phyloP scores from a whole-genome alignment of 2,329 filamentous ascomycete genomes.

The Triangularia verruculosa region DNA sequence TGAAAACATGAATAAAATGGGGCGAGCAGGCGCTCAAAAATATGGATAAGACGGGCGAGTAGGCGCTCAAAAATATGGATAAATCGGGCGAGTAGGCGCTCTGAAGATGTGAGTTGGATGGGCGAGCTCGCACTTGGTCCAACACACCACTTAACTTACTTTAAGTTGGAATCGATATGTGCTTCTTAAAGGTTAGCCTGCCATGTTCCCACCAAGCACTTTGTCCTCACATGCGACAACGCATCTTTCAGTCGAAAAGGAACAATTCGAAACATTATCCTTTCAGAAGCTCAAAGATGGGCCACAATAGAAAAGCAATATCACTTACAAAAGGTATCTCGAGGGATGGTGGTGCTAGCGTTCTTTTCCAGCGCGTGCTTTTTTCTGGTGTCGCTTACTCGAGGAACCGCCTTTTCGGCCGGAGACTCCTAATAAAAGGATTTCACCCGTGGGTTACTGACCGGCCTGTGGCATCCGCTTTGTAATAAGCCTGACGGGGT shows the following conservation, averaged over 20 bases:
- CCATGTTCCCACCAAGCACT: neutral
- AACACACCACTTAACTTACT: neutral
- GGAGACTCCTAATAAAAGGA: no score
- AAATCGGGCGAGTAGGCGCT: neutral
- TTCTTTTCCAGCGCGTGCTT: neutral
- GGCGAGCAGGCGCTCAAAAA: neutral
- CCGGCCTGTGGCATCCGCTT: neutral
- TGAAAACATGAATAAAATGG: neutral
- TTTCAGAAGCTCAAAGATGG: no score
- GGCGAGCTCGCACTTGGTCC: neutral
- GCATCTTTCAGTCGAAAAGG: no score
- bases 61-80: neutral
- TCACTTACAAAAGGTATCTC: neutral
- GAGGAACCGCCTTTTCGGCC: neutral
- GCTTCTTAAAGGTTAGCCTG: neutral
- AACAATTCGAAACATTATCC: no score
- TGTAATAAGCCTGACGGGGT: neutral
- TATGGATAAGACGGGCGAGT: neutral
- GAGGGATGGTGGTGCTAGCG: neutral
- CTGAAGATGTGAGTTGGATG: neutral
- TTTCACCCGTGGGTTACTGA: neutral
- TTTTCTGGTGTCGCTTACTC: neutral
- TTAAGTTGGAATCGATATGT: neutral
- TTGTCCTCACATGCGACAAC: neutral
- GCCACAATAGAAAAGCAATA: neutral